Conservation (phyloP, 2,329 filamentous ascomycete genomes). For the Cordyceps javanica region DNA sequence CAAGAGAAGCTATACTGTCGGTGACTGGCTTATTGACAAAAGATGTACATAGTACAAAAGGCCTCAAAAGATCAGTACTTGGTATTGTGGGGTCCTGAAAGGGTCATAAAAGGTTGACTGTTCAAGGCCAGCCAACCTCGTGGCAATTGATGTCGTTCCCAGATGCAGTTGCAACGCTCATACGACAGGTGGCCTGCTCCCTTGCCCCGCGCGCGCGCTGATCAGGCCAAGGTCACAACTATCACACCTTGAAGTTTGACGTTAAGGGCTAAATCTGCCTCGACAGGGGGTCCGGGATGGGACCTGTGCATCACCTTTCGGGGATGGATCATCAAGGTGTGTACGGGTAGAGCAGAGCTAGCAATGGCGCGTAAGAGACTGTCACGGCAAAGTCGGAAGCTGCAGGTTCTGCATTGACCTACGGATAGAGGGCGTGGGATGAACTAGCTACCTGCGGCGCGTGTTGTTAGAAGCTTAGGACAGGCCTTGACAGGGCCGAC, state of each 20-base stretch:
- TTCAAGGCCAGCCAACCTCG: no score
- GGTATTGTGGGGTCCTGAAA: neutral
- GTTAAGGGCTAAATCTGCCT: conserved; percentile 2
- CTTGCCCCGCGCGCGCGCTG: no score
- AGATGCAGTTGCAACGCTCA: neutral
- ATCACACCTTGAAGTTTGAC: neutral
- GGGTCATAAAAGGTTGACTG: neutral
- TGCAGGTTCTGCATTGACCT: neutral
- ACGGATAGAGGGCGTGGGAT: neutral
- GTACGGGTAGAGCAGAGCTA: neutral
- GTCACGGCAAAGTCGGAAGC: conserved; percentile 1
- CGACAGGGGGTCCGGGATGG: conserved; percentile 7
- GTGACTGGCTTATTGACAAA: neutral
- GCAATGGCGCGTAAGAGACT: neutral
- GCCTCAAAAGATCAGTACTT: conserved; percentile 3
- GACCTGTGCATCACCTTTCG: neutral
- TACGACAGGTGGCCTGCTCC: no score
- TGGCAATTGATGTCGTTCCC: neutral
- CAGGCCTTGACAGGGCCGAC: neutral
- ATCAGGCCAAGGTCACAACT: no score
- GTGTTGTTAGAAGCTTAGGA: neutral
- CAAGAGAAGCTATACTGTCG: no score
- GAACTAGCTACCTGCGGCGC: neutral
- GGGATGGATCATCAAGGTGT: conserved; percentile 1
- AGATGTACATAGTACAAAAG: neutral